Evolutionary conservation across 2,329 filamentous ascomycete species (phyloP).

Genomic region (Trichoderma gracile): DNA sequence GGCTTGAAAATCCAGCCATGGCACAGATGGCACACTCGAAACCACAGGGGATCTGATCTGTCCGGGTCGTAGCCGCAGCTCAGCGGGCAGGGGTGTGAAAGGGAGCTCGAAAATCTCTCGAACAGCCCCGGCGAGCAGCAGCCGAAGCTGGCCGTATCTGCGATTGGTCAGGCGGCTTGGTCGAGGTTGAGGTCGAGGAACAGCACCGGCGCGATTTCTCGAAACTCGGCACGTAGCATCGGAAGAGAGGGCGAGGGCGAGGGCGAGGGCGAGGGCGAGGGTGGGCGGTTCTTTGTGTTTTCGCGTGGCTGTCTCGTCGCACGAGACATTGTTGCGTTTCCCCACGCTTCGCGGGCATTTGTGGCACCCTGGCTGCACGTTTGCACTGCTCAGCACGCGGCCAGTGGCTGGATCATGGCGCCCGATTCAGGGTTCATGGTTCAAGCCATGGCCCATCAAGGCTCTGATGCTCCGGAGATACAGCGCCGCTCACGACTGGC

Average conservation of each 20-base stretch:
- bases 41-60: slow-evolving; percentile 20
- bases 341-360: slow-evolving; percentile 10
- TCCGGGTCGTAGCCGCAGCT: slow-evolving; percentile 25
- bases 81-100: slow-evolving; percentile 24
- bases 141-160: not conserved
- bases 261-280: not conserved
- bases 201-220: not conserved
- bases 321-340: slow-evolving; percentile 12
- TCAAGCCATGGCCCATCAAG: not conserved
- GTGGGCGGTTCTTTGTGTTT: slow-evolving; percentile 18
- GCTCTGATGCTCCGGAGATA: not conserved
- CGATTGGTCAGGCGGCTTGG: not conserved
- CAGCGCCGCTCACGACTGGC: not conserved
- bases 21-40: not conserved
- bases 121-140: not conserved
- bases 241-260: not conserved
- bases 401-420: not conserved
- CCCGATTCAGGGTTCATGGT: not conserved
- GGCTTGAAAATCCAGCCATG: slow-evolving; percentile 3
- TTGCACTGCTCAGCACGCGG: not conserved
- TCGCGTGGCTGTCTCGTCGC: slow-evolving; percentile 21
- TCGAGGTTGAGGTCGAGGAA: not conserved
- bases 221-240: not conserved
- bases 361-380: not conserved
- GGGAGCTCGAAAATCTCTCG: not conserved